Percentiles rank a stretch among this genome's conserved stretches.
These are phyloP conservation scores for Podochytrium sp. DNA, from an alignment of 192 early-diverging fungal genomes.

Conservation along the genomic window DNA sequence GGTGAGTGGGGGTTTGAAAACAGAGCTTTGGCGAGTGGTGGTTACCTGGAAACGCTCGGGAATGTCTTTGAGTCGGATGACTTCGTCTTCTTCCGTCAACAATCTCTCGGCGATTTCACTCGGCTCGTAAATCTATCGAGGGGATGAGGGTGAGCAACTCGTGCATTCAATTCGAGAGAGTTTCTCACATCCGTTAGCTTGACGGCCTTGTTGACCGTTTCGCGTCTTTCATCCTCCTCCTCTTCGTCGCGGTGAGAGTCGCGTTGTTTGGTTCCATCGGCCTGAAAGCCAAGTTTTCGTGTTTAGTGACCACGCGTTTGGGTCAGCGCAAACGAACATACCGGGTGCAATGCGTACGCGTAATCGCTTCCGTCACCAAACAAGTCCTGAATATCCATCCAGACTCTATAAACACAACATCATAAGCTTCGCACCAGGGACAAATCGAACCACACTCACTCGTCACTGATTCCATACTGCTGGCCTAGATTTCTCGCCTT, in stretches of 20 bases:
- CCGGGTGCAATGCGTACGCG: slow-evolving; percentile 64
- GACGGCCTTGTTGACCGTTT: slow-evolving; percentile 35
- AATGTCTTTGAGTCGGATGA: slow-evolving; percentile 83
- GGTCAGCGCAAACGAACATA: background rate
- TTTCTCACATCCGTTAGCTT: slow-evolving; percentile 54
- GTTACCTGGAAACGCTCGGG: slow-evolving; percentile 86
- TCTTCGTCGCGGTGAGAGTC: slow-evolving; percentile 40
- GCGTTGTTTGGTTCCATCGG: background rate
- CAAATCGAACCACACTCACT: no score
- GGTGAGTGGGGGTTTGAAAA: background rate
- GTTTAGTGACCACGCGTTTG: slow-evolving; percentile 22
- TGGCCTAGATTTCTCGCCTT: slow-evolving; percentile 49
- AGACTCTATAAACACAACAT: slow-evolving; percentile 48
- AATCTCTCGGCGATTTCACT: slow-evolving; percentile 83
- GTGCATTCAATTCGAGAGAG: slow-evolving; percentile 29
- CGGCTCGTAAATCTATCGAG: slow-evolving; percentile 70
- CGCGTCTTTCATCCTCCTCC: slow-evolving; percentile 65
- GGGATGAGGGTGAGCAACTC: background rate
- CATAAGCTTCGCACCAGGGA: no score
- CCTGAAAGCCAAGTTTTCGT: slow-evolving; percentile 14
- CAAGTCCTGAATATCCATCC: slow-evolving; percentile 83
- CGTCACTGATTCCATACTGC: slow-evolving; percentile 60
- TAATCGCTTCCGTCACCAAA: slow-evolving; percentile 95
- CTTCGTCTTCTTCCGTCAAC: slow-evolving; percentile 91
- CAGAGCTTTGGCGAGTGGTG: background rate